Conservation (phyloP, 352 stramenopile species). For the Phytopythium kandeliae region DNA sequence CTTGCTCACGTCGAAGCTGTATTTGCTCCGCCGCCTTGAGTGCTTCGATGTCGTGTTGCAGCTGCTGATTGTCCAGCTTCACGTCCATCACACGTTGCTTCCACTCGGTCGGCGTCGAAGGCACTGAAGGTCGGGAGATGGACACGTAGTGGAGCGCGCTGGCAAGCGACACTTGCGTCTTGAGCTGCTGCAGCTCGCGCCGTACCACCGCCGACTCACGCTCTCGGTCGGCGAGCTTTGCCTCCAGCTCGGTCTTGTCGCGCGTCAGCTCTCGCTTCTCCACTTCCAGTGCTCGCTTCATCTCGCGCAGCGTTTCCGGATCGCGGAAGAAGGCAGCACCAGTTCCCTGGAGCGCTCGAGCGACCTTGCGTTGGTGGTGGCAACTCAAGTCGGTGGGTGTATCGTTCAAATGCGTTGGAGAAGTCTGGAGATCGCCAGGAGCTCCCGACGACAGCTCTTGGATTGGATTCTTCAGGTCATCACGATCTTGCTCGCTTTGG, state of each 20-base stretch:
- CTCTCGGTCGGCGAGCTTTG: conserved; percentile 31
- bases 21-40: conserved; percentile 24
- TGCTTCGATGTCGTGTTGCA: conserved; percentile 23
- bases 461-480: no score
- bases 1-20: conserved; percentile 12
- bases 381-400: no score
- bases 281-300: conserved; percentile 22
- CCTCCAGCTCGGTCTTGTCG: conserved; percentile 23
- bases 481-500: neutral
- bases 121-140: conserved; percentile 5
- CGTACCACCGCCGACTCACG: conserved; percentile 24
- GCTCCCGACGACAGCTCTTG: neutral
- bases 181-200: conserved; percentile 44
- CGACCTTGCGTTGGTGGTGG: neutral
- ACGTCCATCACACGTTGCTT: conserved; percentile 32
- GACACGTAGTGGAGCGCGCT: conserved; percentile 16
- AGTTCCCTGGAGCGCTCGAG: conserved; percentile 14
- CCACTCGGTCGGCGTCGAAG: conserved; percentile 34
- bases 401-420: neutral
- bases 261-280: conserved; percentile 33
- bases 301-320: conserved; percentile 39
- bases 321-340: conserved; percentile 45
- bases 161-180: conserved; percentile 44
- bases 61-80: conserved; percentile 34
- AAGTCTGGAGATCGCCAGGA: neutral